Percentiles rank a stretch among this genome's conserved stretches.
Evolutionary conservation across 176 grass and related monocot genomes (phyloP).

Genomic region (Lolium multiflorum): DNA sequence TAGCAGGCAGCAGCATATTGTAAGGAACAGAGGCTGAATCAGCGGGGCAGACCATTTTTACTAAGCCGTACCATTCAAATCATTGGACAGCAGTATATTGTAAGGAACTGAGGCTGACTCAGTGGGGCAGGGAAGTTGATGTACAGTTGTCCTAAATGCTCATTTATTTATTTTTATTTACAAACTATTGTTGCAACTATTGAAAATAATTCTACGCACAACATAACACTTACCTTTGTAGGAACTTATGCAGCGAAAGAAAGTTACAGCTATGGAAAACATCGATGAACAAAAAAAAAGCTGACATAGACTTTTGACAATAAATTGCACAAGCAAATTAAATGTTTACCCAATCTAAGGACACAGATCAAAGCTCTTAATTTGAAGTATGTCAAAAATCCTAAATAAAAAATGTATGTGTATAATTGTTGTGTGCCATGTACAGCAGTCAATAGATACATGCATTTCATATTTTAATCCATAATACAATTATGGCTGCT

Average conservation of each 20-base stretch:
- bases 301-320: not conserved
- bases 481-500: not conserved
- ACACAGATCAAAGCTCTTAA: not conserved
- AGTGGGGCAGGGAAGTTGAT: not conserved
- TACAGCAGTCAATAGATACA: not conserved
- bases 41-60: not conserved
- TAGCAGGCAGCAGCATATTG: too few species aligned
- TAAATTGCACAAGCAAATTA: constrained; percentile 11
- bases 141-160: not conserved
- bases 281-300: not conserved
- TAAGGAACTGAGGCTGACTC: not conserved
- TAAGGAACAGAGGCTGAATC: too few species aligned
- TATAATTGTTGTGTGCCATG: constrained; percentile 5
- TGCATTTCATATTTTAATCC: not conserved
- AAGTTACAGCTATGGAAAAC: not conserved
- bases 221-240: not conserved
- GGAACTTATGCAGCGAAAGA: not conserved
- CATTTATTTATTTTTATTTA: not conserved
- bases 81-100: not conserved
- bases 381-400: not conserved
- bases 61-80: not conserved
- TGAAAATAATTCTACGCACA: not conserved
- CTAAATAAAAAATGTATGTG: not conserved
- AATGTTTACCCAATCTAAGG: not conserved
- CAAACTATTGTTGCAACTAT: not conserved